Evolutionary conservation across 805 yeast species (phyloP).

Genomic region (Pichia ethanolica): DNA sequence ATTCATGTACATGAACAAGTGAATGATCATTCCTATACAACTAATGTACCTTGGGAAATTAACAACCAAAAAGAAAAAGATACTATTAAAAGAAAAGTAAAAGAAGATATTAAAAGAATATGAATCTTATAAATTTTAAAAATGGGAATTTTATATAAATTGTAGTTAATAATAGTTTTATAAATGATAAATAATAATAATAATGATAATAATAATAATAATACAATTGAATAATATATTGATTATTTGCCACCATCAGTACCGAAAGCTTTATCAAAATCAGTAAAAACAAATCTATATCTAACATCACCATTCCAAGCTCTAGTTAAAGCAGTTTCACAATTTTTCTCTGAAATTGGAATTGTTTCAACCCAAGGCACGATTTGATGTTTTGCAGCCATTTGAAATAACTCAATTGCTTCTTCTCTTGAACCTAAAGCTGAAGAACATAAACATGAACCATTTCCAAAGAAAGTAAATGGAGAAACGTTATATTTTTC

Average conservation of each 20-base stretch:
- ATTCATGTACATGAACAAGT: not conserved
- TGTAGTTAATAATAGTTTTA: not conserved
- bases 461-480: constrained; percentile 41
- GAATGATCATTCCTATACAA: not conserved
- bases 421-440: constrained; percentile 42
- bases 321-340: constrained; percentile 37
- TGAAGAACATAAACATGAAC: constrained; percentile 38
- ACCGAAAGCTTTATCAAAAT: constrained; percentile 38
- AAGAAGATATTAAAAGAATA: too few species aligned
- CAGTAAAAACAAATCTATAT: constrained; percentile 45
- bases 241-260: constrained; percentile 10
- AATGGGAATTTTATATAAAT: too few species aligned
- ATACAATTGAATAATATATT: too few species aligned
- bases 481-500: constrained; percentile 41
- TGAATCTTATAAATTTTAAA: too few species aligned
- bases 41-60: not conserved
- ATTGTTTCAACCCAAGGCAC: constrained; percentile 46
- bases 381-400: constrained; percentile 38
- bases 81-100: not conserved
- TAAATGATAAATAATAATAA: not conserved
- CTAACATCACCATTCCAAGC: constrained; percentile 42
- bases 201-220: too few species aligned
- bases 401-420: constrained; percentile 36
- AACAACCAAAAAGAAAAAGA: not conserved
- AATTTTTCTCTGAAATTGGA: constrained; percentile 38